Evolutionary conservation across 2,329 filamentous ascomycete species (phyloP), one percentile per base, ranked within the genome.

Genomic region (Aspergillus sp.): DNA sequence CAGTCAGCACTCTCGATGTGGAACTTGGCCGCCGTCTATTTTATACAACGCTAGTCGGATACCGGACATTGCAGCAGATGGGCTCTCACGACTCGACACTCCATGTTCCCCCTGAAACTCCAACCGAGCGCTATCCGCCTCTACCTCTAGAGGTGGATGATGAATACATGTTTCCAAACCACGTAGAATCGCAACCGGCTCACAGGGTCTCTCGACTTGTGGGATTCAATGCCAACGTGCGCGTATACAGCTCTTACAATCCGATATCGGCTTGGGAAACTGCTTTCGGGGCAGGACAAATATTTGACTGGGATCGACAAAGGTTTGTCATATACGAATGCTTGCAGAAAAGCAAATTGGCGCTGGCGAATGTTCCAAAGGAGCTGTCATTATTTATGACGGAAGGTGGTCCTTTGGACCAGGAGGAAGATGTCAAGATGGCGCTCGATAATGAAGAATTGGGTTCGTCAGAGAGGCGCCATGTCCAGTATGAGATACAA

Each of bases 131-230:
- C 4, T 91, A 95, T 64, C 92, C 92, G 3, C 88, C 90, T 7
- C 80, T 92, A 12, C 92, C 92, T 0, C 78, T 88, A 18, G 91
- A 96, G 66, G 85, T 96, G 1, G 92, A 96, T 64, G 92, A 96
- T 72, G 86, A 89, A 56, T 93, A 86, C 67, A 89, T 96, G 57
- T 87, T 87, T 57, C 80, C 87, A 1, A 84, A 86, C 22, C 85
- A 89, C 60, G 85, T 93, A 51, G 83, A 88, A 32, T 80, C 83
- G 7, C 91, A 93, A 66, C 88, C 89, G 2, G 76, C 85, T 17
- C 86, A 85, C 5, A 79, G 83, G 1, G 77, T 93, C 1, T 89
- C 91, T 0, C 81, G 89, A 38, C 78, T 96, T 45, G 85, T 88
- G 0, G 92, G 90, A 0, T 96, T 96, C 78, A 93, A 92, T 59